Evolutionary conservation across 148 eudicot genomes (phyloP).

Genomic region (Chenopodium album): DNA sequence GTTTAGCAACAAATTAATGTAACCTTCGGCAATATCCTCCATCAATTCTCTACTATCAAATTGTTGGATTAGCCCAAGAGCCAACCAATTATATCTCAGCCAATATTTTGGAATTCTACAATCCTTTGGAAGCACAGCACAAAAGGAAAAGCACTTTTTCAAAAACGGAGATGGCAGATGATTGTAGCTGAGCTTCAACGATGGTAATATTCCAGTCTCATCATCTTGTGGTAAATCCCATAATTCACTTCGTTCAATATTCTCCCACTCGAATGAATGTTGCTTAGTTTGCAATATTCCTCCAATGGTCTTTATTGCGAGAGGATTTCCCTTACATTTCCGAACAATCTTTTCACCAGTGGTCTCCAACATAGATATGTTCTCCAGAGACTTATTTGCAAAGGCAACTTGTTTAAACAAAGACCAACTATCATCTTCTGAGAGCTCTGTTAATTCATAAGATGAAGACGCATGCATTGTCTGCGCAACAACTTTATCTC

Average conservation of each 20-base stretch:
- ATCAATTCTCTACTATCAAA: too few relatives aligned
- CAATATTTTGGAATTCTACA: not conserved
- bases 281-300: not conserved
- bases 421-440: conserved; percentile 3
- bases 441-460: not conserved
- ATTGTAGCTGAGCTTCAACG: conserved; percentile 10
- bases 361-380: not conserved
- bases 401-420: conserved; percentile 5
- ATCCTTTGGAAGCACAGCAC: not conserved
- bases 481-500: not conserved
- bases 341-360: not conserved
- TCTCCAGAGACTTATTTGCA: not conserved
- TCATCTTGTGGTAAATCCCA: not conserved
- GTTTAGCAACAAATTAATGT: not conserved
- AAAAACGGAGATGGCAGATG: not conserved
- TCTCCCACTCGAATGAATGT: not conserved
- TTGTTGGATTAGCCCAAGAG: not conserved
- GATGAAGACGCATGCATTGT: not conserved
- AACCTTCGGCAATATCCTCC: not conserved
- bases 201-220: conserved; percentile 7
- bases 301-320: conserved; percentile 5
- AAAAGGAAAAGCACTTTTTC: conserved; percentile 3
- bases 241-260: not conserved
- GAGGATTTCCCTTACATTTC: conserved; percentile 3
- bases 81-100: not conserved